Base-by-base conservation (phyloP, 345 rosid genomes). In the Diplotaxis tenuifolia region DNA sequence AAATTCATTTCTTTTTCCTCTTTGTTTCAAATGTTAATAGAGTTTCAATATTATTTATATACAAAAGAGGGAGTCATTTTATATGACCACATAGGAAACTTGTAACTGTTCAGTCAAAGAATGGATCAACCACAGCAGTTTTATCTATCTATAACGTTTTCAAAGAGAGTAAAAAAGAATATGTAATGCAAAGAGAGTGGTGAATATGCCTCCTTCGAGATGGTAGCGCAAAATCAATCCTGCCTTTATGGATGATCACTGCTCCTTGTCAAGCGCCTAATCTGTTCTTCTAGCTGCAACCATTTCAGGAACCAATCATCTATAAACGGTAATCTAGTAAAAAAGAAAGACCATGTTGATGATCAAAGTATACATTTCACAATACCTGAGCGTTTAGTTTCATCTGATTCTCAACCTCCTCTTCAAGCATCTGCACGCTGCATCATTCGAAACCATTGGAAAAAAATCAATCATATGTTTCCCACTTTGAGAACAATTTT, bases 361-460 rank as follows among this genome's bases (percentile, higher is more conserved):
- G 49, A n/a, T 45, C n/a, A 10, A 56, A 38, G 58, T 63, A 4
- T 9, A 18, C 50, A n/a, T 45, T n/a, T 56, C 62, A 27, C 62
- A 27, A 27, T 57, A 57, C 62, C 65, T 58, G 9, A 40, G 65
- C 29, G 23, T 69, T 69, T 69, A 3, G 28, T 12, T 28, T 19
- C 49, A 42, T 58, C 10, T 12, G 73, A 3, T 40, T 70, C 73
- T 58, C 65, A 42, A 70, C 1, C 5, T 58, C 73, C 42, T 58
- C 57, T 58, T 58, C 6, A 58, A 70, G 65, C 45, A 18, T 27
- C 57, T 18, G 4, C 23, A 70, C n/a, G 7, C 73, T 70, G 50
- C 50, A 45, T 6, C 49, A n/a, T 42, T 42, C n/a, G 49, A 42
- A 42, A 42, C 49, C 49, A 42, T 12, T 42, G 49, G 49, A 42